phyloP scores from a whole-genome alignment of 371 early-diverging fungal genomes.

The Apophysomyces trapeziformis region DNA sequence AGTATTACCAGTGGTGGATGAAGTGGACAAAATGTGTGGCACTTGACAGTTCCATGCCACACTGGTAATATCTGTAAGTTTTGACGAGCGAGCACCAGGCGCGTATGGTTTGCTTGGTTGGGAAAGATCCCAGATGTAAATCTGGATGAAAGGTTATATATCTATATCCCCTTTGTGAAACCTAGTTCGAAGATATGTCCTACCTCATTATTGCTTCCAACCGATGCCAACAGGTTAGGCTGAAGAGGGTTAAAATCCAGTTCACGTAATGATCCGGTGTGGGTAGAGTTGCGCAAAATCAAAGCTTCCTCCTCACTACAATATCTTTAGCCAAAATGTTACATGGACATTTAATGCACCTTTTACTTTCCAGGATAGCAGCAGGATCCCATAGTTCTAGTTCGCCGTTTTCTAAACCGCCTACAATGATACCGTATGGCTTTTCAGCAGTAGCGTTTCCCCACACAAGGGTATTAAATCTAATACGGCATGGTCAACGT shows the following conservation, averaged over 20 bases:
- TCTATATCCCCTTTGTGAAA: not conserved
- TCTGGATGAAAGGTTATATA: slow-evolving; percentile 36
- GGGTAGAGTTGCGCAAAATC: slow-evolving; percentile 72
- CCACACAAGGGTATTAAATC: slow-evolving; percentile 90
- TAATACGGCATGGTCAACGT: slow-evolving; percentile 9
- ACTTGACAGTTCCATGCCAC: slow-evolving; percentile 95
- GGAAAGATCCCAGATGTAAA: slow-evolving; percentile 94
- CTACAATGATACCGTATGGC: slow-evolving; percentile 86
- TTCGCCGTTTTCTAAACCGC: slow-evolving; percentile 95
- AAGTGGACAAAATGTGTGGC: slow-evolving; percentile 91
- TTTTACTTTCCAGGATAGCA: slow-evolving; percentile 67
- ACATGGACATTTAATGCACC: slow-evolving; percentile 34
- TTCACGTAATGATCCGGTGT: slow-evolving; percentile 89
- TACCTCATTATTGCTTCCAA: slow-evolving; percentile 90
- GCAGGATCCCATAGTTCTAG: slow-evolving; percentile 88
- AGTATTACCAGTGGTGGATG: slow-evolving; percentile 89
- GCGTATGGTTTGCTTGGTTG: slow-evolving; percentile 86
- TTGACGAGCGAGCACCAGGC: slow-evolving; percentile 84
- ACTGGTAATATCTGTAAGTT: slow-evolving; percentile 87
- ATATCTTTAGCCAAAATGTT: not conserved
- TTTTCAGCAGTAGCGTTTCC: slow-evolving; percentile 57
- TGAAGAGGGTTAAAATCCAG: slow-evolving; percentile 93
- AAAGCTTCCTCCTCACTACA: slow-evolving; percentile 40
- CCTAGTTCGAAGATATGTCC: slow-evolving; percentile 31
- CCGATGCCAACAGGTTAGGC: slow-evolving; percentile 86